Evolutionary conservation across 768 basidiomycete species (phyloP), one percentile per base, ranked within the genome.

Genomic region (Russula virescens): DNA sequence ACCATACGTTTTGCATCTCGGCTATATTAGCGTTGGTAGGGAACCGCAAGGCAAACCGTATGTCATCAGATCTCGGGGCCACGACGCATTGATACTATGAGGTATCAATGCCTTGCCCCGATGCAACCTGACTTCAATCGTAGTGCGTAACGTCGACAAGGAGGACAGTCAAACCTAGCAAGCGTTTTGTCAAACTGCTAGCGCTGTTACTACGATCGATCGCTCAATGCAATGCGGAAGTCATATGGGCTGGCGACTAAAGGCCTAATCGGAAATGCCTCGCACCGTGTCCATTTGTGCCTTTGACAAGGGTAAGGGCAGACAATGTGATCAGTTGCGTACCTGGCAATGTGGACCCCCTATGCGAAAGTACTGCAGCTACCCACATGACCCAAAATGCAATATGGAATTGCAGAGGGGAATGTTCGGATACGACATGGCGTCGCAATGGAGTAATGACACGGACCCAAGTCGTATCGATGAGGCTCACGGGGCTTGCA

Each of bases 11-110:
- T 43, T 43, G 42, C 42, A 43, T 43, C 18, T 43, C 42, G 42
- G 42, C 58, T 74, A 19, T 43, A 13, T 43, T 18, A 43, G 5
- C 3, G 31, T 31, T 8, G 31, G 31, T 4, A 3, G 42, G 42
- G 42, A 19, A 19, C 42, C 19, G 42, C 42, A 19, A 38, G 38
- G 42, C 42, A 18, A 43, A 43, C 42, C 42, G 13, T 18, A 43
- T 43, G 3, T 2, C 42, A 19, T 43, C 42, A 3, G 13, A 19
- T 43, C 8, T 43, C 3, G 42, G 42, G 42, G 18, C 3, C 42
- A 43, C 42, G 42, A 13, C 42, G 18, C 42, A 18, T 19, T 16
- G 42, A 43, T 18, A 19, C 16, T 43, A 43, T 18, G 38, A 38
- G 8, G 38, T 38, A 38, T n/a, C n/a, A n/a, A n/a, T n/a, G n/a